Conservation (phyloP, 2,329 filamentous ascomycete species). For the Claviceps arundinis region DNA sequence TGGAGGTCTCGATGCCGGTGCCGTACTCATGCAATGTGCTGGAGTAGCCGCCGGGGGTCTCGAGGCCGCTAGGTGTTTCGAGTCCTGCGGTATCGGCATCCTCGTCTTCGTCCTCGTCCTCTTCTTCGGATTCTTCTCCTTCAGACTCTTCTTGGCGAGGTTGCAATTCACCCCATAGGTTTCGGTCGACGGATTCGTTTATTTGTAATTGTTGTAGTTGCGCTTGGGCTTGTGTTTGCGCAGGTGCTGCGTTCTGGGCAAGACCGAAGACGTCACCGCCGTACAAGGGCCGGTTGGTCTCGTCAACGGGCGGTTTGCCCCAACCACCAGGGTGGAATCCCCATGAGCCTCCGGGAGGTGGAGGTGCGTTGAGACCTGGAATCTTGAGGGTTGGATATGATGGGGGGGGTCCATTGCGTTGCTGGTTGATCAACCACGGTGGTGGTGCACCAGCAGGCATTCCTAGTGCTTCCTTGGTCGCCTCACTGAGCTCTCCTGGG, state of each 20-base stretch:
- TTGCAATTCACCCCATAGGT: constrained; percentile 85
- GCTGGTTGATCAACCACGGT: constrained; percentile 95
- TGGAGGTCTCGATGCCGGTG: constrained; percentile 55
- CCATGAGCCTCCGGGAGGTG: constrained; percentile 80
- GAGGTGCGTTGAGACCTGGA: constrained; percentile 84
- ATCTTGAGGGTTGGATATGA: constrained; percentile 95
- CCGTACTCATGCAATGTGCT: constrained; percentile 72
- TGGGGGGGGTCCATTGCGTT: constrained; percentile 82
- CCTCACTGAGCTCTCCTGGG: constrained; percentile 79
- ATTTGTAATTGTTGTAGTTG: constrained; percentile 27
- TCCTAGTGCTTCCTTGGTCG: constrained; percentile 80
- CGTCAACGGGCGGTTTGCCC: constrained; percentile 90
- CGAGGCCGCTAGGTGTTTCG: constrained; percentile 62
- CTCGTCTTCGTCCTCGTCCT: constrained; percentile 30
- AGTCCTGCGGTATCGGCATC: constrained; percentile 52
- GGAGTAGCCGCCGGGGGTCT: constrained; percentile 68
- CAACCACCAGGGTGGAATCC: constrained; percentile 92
- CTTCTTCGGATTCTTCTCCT: constrained; percentile 39
- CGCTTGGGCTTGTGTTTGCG: constrained; percentile 13
- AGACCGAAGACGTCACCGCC: constrained; percentile 93
- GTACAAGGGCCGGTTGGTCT: constrained; percentile 80
- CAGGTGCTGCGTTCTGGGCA: constrained; percentile 24
- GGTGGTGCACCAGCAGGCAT: constrained; percentile 89
- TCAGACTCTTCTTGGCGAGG: constrained; percentile 62
- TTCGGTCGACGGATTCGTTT: constrained; percentile 74